A percentile compares a stretch with the other conserved stretches of the same genome.
Conservation (phyloP, 73 alveolate genomes). For the Durusdinium trenchii region DNA sequence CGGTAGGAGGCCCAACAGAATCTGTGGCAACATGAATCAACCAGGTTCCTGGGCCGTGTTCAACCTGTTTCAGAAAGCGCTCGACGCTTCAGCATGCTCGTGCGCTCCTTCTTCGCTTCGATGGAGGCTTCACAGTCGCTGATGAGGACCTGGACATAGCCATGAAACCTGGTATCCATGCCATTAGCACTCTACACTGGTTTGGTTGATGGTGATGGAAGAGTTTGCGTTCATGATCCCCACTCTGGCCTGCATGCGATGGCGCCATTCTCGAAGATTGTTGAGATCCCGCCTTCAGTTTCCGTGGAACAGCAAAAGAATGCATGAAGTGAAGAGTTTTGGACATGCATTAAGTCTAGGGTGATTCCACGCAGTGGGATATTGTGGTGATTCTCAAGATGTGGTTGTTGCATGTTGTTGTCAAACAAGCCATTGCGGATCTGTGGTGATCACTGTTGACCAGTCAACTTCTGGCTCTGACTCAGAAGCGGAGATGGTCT, state of each 20-base stretch:
- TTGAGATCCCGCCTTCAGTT: conserved; percentile 38
- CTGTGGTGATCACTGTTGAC: too few relatives aligned
- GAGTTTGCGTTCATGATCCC: neutral
- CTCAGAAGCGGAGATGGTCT: conserved; percentile 15
- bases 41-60: too few relatives aligned
- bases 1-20: too few relatives aligned
- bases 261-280: conserved; percentile 70
- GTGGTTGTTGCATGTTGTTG: too few relatives aligned
- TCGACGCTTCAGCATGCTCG: neutral
- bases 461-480: too few relatives aligned
- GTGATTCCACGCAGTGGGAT: too few relatives aligned
- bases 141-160: conserved; percentile 19
- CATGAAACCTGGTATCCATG: neutral
- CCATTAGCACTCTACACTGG: neutral
- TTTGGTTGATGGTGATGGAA: neutral
- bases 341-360: too few relatives aligned
- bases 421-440: too few relatives aligned
- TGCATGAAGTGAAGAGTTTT: too few relatives aligned
- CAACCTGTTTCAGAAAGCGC: too few relatives aligned
- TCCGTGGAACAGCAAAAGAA: neutral
- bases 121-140: conserved; percentile 76
- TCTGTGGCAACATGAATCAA: too few relatives aligned
- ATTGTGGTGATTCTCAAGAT: too few relatives aligned
- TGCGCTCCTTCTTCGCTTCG: conserved; percentile 23
- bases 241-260: conserved; percentile 71